These are phyloP conservation scores for Aspergillus japonicus DNA, from an alignment of 2,329 filamentous ascomycete species.

Conservation along the genomic window DNA sequence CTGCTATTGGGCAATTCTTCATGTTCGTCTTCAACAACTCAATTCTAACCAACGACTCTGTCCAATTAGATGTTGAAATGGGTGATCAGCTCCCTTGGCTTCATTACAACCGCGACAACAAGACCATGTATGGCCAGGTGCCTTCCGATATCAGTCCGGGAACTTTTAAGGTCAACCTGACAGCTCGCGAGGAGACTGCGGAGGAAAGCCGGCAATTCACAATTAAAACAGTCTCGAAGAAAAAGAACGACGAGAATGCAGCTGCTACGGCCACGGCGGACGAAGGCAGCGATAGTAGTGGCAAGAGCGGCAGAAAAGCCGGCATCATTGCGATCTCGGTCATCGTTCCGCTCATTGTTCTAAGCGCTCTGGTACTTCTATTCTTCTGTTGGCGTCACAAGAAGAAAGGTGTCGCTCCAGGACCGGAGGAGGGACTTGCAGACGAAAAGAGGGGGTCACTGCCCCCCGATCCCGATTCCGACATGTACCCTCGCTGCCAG, in stretches of 20 bases:
- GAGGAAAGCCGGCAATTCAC: constrained; percentile 47
- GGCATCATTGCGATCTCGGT: constrained; percentile 40
- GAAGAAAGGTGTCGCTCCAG: constrained; percentile 24
- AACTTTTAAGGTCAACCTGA: constrained; percentile 45
- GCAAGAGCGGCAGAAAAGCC: constrained; percentile 31
- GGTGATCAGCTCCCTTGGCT: constrained; percentile 48
- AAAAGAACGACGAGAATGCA: constrained; percentile 14
- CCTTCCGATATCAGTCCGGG: constrained; percentile 42
- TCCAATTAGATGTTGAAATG: constrained; percentile 47
- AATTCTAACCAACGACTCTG: constrained; percentile 42
- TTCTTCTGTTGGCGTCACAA: constrained; percentile 38
- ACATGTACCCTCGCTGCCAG: constrained; percentile 24
- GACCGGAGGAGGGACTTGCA: constrained; percentile 22
- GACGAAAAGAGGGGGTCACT: constrained; percentile 24
- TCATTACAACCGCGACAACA: constrained; percentile 46
- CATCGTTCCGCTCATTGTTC: constrained; percentile 34
- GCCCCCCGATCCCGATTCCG: constrained; percentile 21
- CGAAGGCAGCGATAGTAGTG: constrained; percentile 16
- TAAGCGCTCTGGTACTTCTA: constrained; percentile 29
- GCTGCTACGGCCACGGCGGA: constrained; percentile 20
- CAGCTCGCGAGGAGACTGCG: constrained; percentile 39
- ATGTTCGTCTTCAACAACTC: constrained; percentile 48
- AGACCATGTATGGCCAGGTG: constrained; percentile 51
- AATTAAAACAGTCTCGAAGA: constrained; percentile 34
- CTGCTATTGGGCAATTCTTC: constrained; percentile 52